phyloP scores from a whole-genome alignment of 129 eudicot genomes.

The Helianthus tuberosus region DNA sequence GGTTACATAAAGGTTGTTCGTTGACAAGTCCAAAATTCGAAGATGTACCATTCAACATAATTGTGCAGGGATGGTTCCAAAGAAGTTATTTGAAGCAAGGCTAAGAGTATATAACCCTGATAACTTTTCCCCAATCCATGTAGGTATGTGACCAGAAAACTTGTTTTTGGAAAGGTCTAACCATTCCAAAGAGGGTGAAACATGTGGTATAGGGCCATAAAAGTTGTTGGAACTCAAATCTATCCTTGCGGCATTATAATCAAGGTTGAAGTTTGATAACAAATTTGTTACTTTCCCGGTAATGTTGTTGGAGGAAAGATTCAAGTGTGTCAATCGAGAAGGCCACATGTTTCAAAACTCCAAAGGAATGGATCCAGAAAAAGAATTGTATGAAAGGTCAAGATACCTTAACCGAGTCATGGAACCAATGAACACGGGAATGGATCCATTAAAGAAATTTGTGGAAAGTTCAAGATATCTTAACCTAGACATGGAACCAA shows the following conservation, averaged over 20 bases:
- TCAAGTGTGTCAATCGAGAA: not conserved
- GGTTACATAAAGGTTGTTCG: constrained; percentile 37
- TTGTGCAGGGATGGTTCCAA: constrained; percentile 36
- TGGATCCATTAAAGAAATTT: too few species aligned
- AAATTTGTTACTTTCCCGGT: constrained; percentile 17
- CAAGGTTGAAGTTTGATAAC: not conserved
- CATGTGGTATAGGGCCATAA: constrained; percentile 4
- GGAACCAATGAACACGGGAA: too few species aligned
- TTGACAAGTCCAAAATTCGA: constrained; percentile 45
- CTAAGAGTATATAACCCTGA: constrained; percentile 23
- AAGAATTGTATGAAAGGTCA: too few species aligned
- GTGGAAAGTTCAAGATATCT: too few species aligned
- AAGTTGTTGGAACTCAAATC: constrained; percentile 28
- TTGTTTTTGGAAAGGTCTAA: constrained; percentile 31
- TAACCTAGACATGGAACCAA: too few species aligned
- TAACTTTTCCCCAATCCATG: constrained; percentile 44
- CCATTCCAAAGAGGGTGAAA: not conserved
- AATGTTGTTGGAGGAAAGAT: not conserved
- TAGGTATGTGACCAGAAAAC: constrained; percentile 37
- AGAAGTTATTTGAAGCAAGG: constrained; percentile 30
- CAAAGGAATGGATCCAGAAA: too few species aligned
- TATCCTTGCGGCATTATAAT: not conserved
- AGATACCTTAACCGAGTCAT: too few species aligned
- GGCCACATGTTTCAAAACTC: constrained; percentile 31
- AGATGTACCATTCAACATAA: constrained; percentile 26